Conservation (phyloP, 2,329 filamentous ascomycete species). For the Colletotrichum nymphaeae region DNA sequence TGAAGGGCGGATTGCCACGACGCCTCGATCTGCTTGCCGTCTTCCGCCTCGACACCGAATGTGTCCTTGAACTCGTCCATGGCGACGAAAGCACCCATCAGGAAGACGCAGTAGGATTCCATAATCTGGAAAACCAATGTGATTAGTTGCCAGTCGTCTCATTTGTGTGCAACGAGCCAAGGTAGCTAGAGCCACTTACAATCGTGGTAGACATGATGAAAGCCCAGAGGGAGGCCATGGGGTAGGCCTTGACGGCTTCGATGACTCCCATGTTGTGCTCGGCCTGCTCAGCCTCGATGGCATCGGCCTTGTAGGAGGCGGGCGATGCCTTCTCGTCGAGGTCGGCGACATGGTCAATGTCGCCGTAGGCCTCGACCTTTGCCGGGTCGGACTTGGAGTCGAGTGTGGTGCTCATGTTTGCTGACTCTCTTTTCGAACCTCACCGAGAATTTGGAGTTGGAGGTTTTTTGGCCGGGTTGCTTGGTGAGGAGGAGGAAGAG, state of each 20-base stretch:
- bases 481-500: background rate
- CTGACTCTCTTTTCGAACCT: background rate
- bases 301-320: conserved; percentile 60
- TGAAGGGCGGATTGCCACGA: conserved; percentile 70
- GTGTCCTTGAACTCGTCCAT: conserved; percentile 55
- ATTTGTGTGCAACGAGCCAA: too few relatives aligned
- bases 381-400: conserved; percentile 29
- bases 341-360: conserved; percentile 18
- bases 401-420: conserved; percentile 17
- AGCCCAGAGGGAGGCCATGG: conserved; percentile 52
- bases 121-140: conserved; percentile 60
- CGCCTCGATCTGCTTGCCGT: conserved; percentile 55
- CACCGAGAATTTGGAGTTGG: background rate
- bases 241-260: conserved; percentile 47
- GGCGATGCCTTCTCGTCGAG: conserved; percentile 50
- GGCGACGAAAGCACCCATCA: conserved; percentile 70
- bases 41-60: conserved; percentile 56
- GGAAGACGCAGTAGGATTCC: conserved; percentile 73
- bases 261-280: conserved; percentile 49
- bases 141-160: conserved; percentile 32
- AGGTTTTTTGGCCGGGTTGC: background rate
- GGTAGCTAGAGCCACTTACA: conserved; percentile 45
- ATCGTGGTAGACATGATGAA: conserved; percentile 53
- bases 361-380: conserved; percentile 25
- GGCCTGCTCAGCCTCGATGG: conserved; percentile 65